These are phyloP conservation scores for Colletotrichum liriopes DNA, from an alignment of 2,329 filamentous ascomycete genomes.

Conservation along the genomic window DNA sequence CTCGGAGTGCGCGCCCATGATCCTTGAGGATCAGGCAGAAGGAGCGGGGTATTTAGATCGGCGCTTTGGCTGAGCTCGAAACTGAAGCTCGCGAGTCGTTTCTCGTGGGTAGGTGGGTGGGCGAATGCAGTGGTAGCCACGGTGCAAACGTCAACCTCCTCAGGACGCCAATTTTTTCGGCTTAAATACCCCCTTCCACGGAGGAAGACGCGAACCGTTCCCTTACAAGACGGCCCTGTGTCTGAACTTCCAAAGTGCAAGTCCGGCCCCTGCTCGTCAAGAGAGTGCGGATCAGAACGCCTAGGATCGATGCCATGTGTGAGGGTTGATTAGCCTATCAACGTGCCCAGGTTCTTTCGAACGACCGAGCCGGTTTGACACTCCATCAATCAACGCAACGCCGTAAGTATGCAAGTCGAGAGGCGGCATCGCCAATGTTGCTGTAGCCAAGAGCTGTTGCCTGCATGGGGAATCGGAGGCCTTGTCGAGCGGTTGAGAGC, in stretches of 20 bases:
- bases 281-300: not conserved
- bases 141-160: not conserved
- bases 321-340: not conserved
- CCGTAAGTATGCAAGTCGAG: not conserved
- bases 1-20: slow-evolving; percentile 3
- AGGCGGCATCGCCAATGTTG: not conserved
- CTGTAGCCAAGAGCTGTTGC: not conserved
- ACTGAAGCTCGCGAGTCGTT: not conserved
- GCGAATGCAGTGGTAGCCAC: not conserved
- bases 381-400: not conserved
- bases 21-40: not conserved
- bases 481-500: not conserved
- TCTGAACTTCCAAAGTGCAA: not conserved
- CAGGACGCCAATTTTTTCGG: not conserved
- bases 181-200: not conserved
- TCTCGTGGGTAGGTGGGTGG: not conserved
- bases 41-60: not conserved
- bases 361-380: not conserved
- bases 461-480: not conserved
- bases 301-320: not conserved
- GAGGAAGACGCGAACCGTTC: not conserved
- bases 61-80: not conserved
- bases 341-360: not conserved
- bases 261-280: not conserved
- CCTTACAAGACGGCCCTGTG: not conserved